Evolutionary conservation across 768 basidiomycete species (phyloP), one percentile per base, ranked within the genome.

Genomic region (Amyloporia xantha): DNA sequence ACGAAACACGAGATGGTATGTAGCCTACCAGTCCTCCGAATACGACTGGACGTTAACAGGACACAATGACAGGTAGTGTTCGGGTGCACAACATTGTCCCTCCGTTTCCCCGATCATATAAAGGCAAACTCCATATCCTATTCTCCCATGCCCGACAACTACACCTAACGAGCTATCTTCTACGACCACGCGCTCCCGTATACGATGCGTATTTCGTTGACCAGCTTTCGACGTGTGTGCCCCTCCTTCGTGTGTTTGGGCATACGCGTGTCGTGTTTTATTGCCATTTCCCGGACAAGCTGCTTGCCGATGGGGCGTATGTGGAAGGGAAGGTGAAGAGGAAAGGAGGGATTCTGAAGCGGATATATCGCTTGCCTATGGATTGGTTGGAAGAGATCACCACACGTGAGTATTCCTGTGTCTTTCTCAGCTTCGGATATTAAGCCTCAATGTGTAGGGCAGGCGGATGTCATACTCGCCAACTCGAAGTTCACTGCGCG

Each of bases 271-370:
- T 95, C 25, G 84, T 98, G 17, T 98, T 97, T 67, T 98, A 99
- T 64, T 95, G 92, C 56, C 96, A 98, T 64, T 98, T 99, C 56
- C 96, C 95, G 0, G 95, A 99, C 68, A 95, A 95, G 65, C 72
- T 98, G 1, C 76, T 97, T 23, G 81, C 86, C 5, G 78, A 80
- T 53, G 87, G 87, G 0, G 79, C 74, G 33, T 80, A 67, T 59
- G 73, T 81, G 0, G 80, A 85, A 45, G 82, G 78, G 11, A 65
- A 69, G 47, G 58, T 66, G 37, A 64, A 62, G 33, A 74, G 63
- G 58, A 69, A 67, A 2, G 66, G 67, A 0, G 63, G 77, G 17
- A 27, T 84, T 2, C 56, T 95, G 57, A 91, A 91, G 66, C 62
- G 74, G 28, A 43, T 92, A 4, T 99, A 99, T 66, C 77, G 95